Evolutionary conservation across 352 stramenopile genomes (phyloP), one percentile per base, ranked within the genome.

Genomic region (Hyaloperonospora arabidopsidis): DNA sequence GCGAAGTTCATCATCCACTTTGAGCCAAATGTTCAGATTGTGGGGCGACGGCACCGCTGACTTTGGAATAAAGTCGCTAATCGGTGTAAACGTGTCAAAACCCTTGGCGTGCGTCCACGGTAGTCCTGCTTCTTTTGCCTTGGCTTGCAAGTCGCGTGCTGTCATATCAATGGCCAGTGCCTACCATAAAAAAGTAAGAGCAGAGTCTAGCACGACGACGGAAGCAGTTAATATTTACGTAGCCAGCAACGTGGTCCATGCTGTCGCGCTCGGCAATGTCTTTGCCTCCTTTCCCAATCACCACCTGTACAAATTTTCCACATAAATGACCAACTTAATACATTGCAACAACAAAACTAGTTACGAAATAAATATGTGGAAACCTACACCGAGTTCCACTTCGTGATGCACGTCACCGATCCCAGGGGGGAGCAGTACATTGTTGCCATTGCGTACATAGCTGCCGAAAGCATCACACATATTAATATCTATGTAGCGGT

Each of bases 141-240:
- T 86, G 34, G 70, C 65, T 63, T 93, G 80, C 36, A 89, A 18
- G 25, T 91, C 73, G 35, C 83, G 77, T 21, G 83, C 83, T 22
- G 83, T 93, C 72, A 93, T 86, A 52, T 93, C 83, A 59, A 93
- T 80, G 23, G 79, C 78, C 39, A 93, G 59, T 17, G 83, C 78
- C 63, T 67, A 34, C 0, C 21, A 57, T 22, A 15, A 58, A 18
- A n/a, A 18, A 44, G n/a, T 22, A 19, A 36, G 34, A 35, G 8
- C 23, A 43, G 25, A 3, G 7, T 29, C 3, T 29, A 7, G 3
- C 25, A 29, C 25, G 25, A 29, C 25, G 7, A 29, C 3, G 7
- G 7, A 29, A 29, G 25, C 25, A 7, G 25, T 29, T 7, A 44
- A 43, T 13, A 22, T 64, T n/a, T 69, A 76, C 74, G 38, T 88